These are phyloP conservation scores for Boletus sensibilis DNA, from an alignment of 768 basidiomycete species.

Conservation along the genomic window DNA sequence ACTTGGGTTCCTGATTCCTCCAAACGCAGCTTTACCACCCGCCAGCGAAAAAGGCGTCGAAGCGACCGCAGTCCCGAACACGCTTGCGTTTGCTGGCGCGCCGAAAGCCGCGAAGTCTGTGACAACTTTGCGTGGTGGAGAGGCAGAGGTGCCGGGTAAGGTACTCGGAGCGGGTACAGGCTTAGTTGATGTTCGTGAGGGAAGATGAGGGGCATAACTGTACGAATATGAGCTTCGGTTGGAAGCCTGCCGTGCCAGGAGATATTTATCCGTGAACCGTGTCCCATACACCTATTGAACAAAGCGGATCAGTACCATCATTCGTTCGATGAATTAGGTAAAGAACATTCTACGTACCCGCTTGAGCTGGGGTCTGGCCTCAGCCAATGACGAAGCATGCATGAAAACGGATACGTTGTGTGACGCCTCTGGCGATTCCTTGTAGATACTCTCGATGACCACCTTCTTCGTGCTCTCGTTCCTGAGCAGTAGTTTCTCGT, in stretches of 20 bases:
- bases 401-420: slow-evolving; percentile 90
- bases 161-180: slow-evolving; percentile 27
- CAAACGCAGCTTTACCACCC: slow-evolving; percentile 82
- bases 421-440: slow-evolving; percentile 80
- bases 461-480: slow-evolving; percentile 98
- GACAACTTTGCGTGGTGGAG: slow-evolving; percentile 85
- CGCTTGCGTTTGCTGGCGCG: slow-evolving; percentile 68
- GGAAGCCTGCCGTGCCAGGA: slow-evolving; percentile 64
- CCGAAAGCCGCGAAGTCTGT: slow-evolving; percentile 87
- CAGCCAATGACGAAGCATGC: slow-evolving; percentile 63
- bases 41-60: slow-evolving; percentile 78
- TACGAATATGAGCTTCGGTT: slow-evolving; percentile 54
- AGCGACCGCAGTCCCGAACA: slow-evolving; percentile 81
- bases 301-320: slow-evolving; percentile 7
- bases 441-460: slow-evolving; percentile 94
- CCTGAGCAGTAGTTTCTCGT: slow-evolving; percentile 84
- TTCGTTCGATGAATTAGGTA: not conserved
- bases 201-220: slow-evolving; percentile 50
- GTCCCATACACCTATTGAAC: slow-evolving; percentile 79
- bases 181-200: slow-evolving; percentile 43
- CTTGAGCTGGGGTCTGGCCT: slow-evolving; percentile 76
- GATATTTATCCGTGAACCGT: slow-evolving; percentile 95
- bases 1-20: slow-evolving; percentile 57
- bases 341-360: slow-evolving; percentile 50
- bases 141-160: slow-evolving; percentile 35